Base-by-base conservation (phyloP, 225 moss, liverwort and hornwort genomes). In the Asterella californica region DNA sequence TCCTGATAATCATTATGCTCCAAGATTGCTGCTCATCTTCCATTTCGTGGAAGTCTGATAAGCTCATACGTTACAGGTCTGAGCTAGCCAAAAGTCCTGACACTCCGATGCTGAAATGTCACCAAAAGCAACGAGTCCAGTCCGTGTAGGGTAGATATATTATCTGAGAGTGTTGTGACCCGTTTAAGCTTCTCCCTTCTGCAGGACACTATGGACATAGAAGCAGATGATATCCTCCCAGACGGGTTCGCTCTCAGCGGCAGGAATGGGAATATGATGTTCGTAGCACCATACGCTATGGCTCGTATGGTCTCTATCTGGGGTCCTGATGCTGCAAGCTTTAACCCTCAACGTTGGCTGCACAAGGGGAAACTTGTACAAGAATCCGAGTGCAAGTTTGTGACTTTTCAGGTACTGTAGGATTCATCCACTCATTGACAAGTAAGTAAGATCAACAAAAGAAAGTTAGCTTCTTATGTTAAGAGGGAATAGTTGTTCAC, bases 341-440 rank as follows among this genome's bases (percentile, higher is more conserved):
- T 82, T 46, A 68, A 59, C 27, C 82, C 82, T 11, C 53, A 78
- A 18, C 76, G 82, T 2, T 78, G 82, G 77, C 52, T 82, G 25
- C 53, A 78, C 14, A 54, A 60, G 21, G 82, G 78, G 18, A 62
- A 60, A 55, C 29, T 73, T 29, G 15, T 33, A 27, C 70, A 54
- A 45, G 45, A 74, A 46, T 81, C 74, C 30, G 73, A 61, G 30
- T 74, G 17, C 74, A 81, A 81, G 32, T 81, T 78, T 70, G 42
- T 77, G 9, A 76, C 82, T 3, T 72, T 82, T 59, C 69, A 82
- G 82, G 82, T 78, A 46, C 66, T 17, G 37, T 69, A 17, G 34
- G 11, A 55, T 55, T 55, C 22, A 1, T 55, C 2, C 22, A 15
- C 15, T 9, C 55, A 55, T n/a, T n/a, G n/a, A n/a, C n/a, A 9